These are phyloP conservation scores for Calonectria montana DNA, from an alignment of 2,329 filamentous ascomycete species.

Conservation along the genomic window DNA sequence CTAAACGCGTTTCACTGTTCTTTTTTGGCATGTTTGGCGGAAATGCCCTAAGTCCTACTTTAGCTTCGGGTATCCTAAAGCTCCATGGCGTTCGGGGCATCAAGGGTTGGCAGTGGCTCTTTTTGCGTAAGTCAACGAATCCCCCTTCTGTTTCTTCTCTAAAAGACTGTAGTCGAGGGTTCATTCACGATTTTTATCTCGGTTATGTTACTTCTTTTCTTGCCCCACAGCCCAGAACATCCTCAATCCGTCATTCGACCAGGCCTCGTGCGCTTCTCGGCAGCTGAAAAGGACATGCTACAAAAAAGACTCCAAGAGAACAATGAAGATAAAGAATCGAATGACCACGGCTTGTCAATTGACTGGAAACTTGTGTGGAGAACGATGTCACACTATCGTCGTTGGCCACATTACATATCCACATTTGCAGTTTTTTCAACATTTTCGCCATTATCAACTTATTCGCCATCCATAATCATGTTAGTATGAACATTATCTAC, in stretches of 20 bases:
- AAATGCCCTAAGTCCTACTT: background rate
- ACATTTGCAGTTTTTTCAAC: conserved; percentile 29
- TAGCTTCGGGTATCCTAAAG: background rate
- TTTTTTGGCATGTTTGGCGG: background rate
- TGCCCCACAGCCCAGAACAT: background rate
- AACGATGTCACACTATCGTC: conserved; percentile 22
- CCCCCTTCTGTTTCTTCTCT: no score
- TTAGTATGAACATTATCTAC: background rate
- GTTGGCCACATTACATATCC: conserved; percentile 27
- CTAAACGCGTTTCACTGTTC: background rate
- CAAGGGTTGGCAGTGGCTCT: background rate
- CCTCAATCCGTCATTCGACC: background rate
- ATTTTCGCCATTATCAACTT: conserved; percentile 27
- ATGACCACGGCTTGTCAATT: background rate
- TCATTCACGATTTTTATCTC: background rate
- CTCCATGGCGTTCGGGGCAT: background rate
- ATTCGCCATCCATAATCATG: conserved; percentile 30
- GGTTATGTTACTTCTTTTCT: background rate
- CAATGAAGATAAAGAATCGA: background rate
- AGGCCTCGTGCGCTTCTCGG: background rate
- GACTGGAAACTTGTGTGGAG: conserved; percentile 14
- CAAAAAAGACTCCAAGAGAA: background rate
- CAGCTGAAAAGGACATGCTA: background rate
- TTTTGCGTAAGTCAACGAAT: background rate
- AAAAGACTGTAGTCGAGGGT: background rate